Evolutionary conservation across 2,329 filamentous ascomycete genomes (phyloP).

Genomic region (Penicillium sp.): DNA sequence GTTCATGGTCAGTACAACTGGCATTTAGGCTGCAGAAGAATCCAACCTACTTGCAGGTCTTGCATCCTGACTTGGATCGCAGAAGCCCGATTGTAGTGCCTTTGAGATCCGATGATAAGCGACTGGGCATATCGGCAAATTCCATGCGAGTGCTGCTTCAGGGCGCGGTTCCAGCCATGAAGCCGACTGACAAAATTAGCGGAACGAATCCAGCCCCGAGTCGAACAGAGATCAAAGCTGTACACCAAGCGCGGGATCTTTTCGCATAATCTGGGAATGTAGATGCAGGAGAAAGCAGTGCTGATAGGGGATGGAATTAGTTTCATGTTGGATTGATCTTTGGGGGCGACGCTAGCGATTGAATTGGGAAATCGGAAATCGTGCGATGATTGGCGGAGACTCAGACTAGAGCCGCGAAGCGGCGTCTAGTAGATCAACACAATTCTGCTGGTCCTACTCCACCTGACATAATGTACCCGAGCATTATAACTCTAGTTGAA

Average conservation of each 20-base stretch:
- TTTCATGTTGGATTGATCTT: not conserved
- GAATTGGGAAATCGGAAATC: not conserved
- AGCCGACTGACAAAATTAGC: not conserved
- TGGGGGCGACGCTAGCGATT: not conserved
- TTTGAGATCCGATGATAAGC: not conserved
- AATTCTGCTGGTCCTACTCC: too few relatives aligned
- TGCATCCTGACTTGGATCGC: constrained; percentile 31
- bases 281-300: not conserved
- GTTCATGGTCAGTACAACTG: constrained; percentile 3
- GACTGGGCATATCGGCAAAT: not conserved
- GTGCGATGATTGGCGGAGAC: not conserved
- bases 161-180: not conserved
- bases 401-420: too few relatives aligned
- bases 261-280: not conserved
- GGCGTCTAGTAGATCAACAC: too few relatives aligned
- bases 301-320: not conserved
- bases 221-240: not conserved
- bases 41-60: constrained; percentile 35
- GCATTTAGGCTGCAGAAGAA: not conserved
- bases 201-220: not conserved
- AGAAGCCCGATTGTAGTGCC: constrained; percentile 6
- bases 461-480: too few relatives aligned
- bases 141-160: not conserved
- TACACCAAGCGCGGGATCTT: too few relatives aligned
- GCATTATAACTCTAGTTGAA: too few relatives aligned